Base-by-base conservation (phyloP, 331 rosid species). In the Rosa hybrid region DNA sequence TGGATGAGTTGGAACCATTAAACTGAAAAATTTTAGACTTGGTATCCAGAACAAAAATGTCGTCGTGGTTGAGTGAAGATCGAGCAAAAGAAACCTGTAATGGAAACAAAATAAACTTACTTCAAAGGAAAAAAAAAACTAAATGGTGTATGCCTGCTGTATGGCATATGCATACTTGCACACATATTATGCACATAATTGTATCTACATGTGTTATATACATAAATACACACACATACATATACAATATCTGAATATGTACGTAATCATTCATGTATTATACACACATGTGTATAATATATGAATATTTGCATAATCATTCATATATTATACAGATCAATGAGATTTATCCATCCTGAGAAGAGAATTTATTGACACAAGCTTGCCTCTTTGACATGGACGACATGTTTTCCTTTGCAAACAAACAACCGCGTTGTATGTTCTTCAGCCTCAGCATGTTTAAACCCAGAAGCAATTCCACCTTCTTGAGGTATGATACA, bases 401-500 rank as follows among this genome's bases (percentile, higher is more conserved):
- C 98, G 83, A 96, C 98, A 84, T 93, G 98, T 79, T 96, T 96
- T 72, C 99, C 99, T 86, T 86, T 90, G 89, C 98, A 93, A 68
- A 89, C 87, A 80, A 84, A 90, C 90, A 96, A 83, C 68, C 94
- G 90, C 27, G 87, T 88, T 80, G 85, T 82, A 71, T 96, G 90
- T 83, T 96, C 94, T 87, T 96, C 98, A 78, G 94, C 97, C 83
- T 89, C 97, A 49, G 90, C 95, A 82, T 93, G 99, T 77, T 89
- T 93, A 75, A 96, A 96, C 67, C 99, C 99, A 42, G 99, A 93
- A 83, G 94, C 90, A 78, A 86, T 82, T 80, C 99, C 99, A 83
- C 99, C 99, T 84, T 96, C 92, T 88, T 86, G 95, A 76, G 98
- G 99, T 89, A 96, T 93, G 80, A 96, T 96, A 78, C 99, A 96